A percentile compares a stretch with the other conserved stretches of the same genome.
These are phyloP conservation scores for Moringa oleifera DNA, from an alignment of 345 rosid species.

Conservation along the genomic window DNA sequence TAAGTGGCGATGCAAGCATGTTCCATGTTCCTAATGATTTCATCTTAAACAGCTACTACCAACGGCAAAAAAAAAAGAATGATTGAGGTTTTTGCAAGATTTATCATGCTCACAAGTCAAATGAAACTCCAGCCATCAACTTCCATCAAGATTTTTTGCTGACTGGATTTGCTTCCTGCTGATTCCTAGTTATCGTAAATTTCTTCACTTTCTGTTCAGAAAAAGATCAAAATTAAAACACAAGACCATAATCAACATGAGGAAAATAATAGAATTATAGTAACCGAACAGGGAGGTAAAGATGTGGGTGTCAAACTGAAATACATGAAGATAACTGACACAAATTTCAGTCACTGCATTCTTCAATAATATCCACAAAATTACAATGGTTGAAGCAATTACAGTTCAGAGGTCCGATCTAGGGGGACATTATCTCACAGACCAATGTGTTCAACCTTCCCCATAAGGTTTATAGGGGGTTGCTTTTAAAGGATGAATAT, in stretches of 20 bases:
- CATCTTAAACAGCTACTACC: too few relatives aligned
- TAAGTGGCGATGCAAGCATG: too few relatives aligned
- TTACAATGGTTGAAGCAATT: not conserved
- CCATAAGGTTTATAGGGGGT: too few relatives aligned
- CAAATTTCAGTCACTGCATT: not conserved
- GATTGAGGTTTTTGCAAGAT: not conserved
- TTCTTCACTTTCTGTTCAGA: constrained; percentile 59
- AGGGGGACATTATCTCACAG: too few relatives aligned
- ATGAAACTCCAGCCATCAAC: not conserved
- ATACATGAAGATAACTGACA: not conserved
- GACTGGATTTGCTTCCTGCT: constrained; percentile 24
- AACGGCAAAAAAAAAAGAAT: not conserved
- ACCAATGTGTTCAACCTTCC: too few relatives aligned
- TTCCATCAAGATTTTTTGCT: constrained; percentile 34
- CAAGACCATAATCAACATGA: not conserved
- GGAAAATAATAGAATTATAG: not conserved
- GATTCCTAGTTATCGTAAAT: constrained; percentile 41
- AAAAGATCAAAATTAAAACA: not conserved
- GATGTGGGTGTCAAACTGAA: not conserved
- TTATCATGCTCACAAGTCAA: too few relatives aligned
- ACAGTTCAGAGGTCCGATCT: too few relatives aligned
- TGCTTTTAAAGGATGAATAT: not conserved
- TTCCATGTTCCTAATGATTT: too few relatives aligned
- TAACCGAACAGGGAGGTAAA: not conserved
- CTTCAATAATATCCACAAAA: not conserved